A percentile compares a stretch with the other conserved stretches of the same genome.
These are phyloP conservation scores for Pterocarpus macrocarpus DNA, from an alignment of 306 rosid species.

Conservation along the genomic window DNA sequence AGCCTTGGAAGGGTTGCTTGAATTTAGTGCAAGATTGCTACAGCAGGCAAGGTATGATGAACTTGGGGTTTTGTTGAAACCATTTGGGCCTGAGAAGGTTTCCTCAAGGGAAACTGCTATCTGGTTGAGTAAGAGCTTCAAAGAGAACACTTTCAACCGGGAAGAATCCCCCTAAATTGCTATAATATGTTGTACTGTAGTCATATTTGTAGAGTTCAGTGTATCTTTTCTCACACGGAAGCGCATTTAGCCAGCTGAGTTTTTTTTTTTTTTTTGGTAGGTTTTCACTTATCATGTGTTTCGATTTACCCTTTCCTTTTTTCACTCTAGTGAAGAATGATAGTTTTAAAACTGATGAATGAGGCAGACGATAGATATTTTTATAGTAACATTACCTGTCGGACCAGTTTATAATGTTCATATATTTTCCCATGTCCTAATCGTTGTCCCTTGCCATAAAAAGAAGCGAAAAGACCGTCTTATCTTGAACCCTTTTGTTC, in stretches of 20 bases:
- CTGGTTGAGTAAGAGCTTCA: constrained; percentile 97
- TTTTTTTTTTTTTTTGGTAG: constrained; percentile 50
- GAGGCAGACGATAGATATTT: constrained; percentile 34
- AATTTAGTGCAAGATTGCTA: constrained; percentile 95
- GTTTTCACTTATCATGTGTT: constrained; percentile 9
- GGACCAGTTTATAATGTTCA: constrained; percentile 22
- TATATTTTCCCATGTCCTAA: constrained; percentile 12
- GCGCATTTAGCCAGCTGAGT: constrained; percentile 53
- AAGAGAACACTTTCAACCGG: constrained; percentile 71
- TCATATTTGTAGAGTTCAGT: constrained; percentile 47
- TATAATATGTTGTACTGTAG: constrained; percentile 40
- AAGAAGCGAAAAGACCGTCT: constrained; percentile 20
- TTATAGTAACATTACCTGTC: constrained; percentile 33
- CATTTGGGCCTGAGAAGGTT: constrained; percentile 96
- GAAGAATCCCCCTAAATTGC: constrained; percentile 57
- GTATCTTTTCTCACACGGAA: constrained; percentile 40
- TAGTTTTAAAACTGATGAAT: constrained; percentile 35
- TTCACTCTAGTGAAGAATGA: constrained; percentile 26
- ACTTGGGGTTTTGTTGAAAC: constrained; percentile 95
- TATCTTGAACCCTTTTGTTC: neutral
- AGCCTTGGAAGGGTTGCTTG: constrained; percentile 98
- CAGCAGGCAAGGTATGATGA: constrained; percentile 90
- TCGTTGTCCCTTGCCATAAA: constrained; percentile 19
- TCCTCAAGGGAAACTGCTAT: constrained; percentile 99
- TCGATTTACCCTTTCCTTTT: constrained; percentile 12